phyloP scores from a whole-genome alignment of 176 grass and related monocot species.

The Triticum urartu region DNA sequence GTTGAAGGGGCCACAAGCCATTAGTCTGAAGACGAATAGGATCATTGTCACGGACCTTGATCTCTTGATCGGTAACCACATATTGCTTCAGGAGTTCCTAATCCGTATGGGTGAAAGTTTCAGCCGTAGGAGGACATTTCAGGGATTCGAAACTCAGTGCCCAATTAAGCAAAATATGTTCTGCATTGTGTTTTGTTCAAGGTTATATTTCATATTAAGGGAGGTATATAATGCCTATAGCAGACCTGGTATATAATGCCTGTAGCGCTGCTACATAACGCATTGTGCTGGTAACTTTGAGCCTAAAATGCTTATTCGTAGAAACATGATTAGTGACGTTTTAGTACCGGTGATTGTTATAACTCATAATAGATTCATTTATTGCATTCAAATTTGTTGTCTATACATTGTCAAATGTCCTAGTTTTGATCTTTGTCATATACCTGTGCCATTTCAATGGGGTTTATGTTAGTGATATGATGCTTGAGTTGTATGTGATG shows the following conservation, averaged over 20 bases:
- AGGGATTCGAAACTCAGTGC: not conserved
- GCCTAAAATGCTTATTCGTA: not conserved
- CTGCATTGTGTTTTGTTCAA: not conserved
- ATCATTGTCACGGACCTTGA: constrained; percentile 45
- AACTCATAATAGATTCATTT: no score
- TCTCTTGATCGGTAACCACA: constrained; percentile 83
- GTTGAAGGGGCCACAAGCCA: no score
- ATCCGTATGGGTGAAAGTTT: constrained; percentile 48
- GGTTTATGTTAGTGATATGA: no score
- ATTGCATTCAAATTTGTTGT: no score
- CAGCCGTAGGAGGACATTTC: constrained; percentile 37
- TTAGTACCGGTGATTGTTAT: no score
- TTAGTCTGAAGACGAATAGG: no score
- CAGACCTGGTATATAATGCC: constrained; percentile 62
- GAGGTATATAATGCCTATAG: constrained; percentile 49
- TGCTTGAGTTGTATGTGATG: no score
- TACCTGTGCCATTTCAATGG: no score
- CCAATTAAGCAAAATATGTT: not conserved
- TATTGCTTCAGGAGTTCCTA: constrained; percentile 70
- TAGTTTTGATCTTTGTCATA: no score
- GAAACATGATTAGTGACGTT: not conserved
- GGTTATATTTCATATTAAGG: not conserved
- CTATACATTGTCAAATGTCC: no score
- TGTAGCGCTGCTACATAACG: not conserved
- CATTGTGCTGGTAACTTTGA: not conserved